phyloP scores from a whole-genome alignment of 257 asterid genomes.

The Cynanchum wilfordii region DNA sequence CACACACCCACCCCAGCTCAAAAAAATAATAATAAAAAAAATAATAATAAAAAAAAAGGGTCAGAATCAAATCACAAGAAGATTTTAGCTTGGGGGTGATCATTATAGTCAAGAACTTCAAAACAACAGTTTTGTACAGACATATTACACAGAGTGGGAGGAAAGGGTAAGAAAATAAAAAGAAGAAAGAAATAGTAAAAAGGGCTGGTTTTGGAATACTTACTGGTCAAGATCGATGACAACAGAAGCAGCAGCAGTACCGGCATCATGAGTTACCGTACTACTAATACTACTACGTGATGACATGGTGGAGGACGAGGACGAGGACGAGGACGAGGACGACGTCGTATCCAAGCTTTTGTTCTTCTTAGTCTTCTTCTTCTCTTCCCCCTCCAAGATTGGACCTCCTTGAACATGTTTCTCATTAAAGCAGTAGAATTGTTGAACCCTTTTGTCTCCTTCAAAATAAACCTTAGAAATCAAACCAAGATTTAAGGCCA shows the following conservation, averaged over 20 bases:
- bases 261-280: conserved; percentile 19
- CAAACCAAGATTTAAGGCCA: conserved; percentile 29
- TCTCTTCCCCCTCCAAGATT: background rate
- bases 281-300: conserved; percentile 13
- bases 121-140: background rate
- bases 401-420: conserved; percentile 13
- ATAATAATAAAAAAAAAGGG: too few species aligned
- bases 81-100: background rate
- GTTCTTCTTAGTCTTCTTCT: background rate
- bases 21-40: too few species aligned
- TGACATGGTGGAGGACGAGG: conserved; percentile 13
- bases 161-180: background rate
- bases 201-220: conserved; percentile 27
- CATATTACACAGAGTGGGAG: background rate
- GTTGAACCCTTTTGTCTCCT: conserved; percentile 10
- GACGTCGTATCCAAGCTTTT: conserved; percentile 6
- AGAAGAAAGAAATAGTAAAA: background rate
- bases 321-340: conserved; percentile 1
- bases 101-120: background rate
- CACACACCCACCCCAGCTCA: background rate
- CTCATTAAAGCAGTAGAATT: conserved; percentile 8
- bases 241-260: background rate
- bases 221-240: conserved; percentile 78
- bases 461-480: conserved; percentile 22
- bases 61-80: background rate